A percentile compares a stretch with the other conserved stretches of the same genome.
phyloP scores from a whole-genome alignment of 768 basidiomycete species.

The Roridomyces roridus region DNA sequence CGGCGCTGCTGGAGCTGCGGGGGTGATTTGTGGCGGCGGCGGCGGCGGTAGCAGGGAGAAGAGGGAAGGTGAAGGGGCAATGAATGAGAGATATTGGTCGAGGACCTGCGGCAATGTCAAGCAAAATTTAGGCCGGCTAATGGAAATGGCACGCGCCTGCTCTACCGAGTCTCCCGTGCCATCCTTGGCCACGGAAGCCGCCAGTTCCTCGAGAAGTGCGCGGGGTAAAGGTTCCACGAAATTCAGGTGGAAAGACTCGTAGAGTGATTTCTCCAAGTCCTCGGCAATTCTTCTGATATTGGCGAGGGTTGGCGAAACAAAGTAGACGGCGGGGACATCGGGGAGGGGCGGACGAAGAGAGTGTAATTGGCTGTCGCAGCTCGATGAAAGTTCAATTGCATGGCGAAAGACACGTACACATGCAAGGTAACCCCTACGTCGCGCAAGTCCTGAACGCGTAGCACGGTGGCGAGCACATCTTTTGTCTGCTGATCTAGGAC shows the following conservation, averaged over 20 bases:
- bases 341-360: conserved; percentile 85
- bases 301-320: conserved; percentile 86
- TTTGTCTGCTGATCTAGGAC: conserved; percentile 95
- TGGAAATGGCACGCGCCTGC: conserved; percentile 55
- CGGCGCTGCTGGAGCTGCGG: conserved; percentile 38
- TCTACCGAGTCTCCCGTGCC: conserved; percentile 83
- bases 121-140: conserved; percentile 6
- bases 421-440: conserved; percentile 98
- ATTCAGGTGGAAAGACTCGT: conserved; percentile 93
- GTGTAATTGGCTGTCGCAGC: conserved; percentile 84
- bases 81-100: conserved; percentile 97
- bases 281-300: conserved; percentile 93
- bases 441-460: conserved; percentile 95
- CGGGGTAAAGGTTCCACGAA: conserved; percentile 94
- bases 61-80: conserved; percentile 89
- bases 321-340: conserved; percentile 97
- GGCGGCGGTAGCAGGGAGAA: conserved; percentile 86
- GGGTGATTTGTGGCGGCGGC: conserved; percentile 33
- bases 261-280: conserved; percentile 88
- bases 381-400: conserved; percentile 11
- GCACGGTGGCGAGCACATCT: conserved; percentile 92
- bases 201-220: conserved; percentile 91
- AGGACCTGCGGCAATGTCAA: conserved; percentile 62
- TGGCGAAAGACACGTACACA: conserved; percentile 67
- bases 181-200: conserved; percentile 83